Conservation (phyloP, 768 basidiomycete genomes). For the Thelephora ganbajun region DNA sequence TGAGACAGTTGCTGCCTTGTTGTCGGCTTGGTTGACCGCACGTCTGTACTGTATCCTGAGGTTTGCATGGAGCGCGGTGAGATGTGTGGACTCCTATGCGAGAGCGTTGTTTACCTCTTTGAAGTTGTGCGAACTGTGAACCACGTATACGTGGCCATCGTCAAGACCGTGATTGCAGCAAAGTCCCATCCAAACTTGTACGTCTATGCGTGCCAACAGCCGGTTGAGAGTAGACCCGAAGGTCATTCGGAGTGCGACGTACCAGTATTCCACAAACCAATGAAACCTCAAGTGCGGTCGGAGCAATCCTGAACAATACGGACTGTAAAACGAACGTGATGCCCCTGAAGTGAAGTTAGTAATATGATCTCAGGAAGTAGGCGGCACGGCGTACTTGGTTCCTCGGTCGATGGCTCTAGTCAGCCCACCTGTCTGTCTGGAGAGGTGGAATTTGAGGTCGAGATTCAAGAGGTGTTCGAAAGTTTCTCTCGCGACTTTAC, state of each 20-base stretch:
- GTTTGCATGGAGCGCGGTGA: neutral
- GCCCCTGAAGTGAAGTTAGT: slow-evolving; percentile 40
- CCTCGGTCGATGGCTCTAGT: slow-evolving; percentile 95
- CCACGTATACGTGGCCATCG: slow-evolving; percentile 90
- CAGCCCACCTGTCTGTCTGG: slow-evolving; percentile 88
- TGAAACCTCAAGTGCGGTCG: slow-evolving; percentile 89
- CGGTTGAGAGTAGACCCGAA: neutral
- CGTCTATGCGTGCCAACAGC: slow-evolving; percentile 35
- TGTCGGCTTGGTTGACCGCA: slow-evolving; percentile 92
- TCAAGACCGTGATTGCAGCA: slow-evolving; percentile 74
- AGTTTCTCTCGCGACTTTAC: slow-evolving; percentile 89
- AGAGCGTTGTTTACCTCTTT: slow-evolving; percentile 51
- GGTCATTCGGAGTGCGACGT: slow-evolving; percentile 14
- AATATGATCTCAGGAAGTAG: neutral
- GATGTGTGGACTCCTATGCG: neutral
- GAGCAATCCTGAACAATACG: slow-evolving; percentile 87
- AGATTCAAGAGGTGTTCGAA: slow-evolving; percentile 88
- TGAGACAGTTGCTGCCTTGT: slow-evolving; percentile 85
- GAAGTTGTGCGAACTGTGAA: slow-evolving; percentile 93
- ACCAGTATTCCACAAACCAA: slow-evolving; percentile 97
- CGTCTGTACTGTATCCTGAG: slow-evolving; percentile 82
- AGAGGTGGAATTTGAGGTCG: slow-evolving; percentile 85
- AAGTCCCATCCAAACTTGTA: slow-evolving; percentile 98
- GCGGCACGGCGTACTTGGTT: slow-evolving; percentile 56
- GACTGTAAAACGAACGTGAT: slow-evolving; percentile 92